Evolutionary conservation across 768 basidiomycete species (phyloP).

Genomic region (Lactarius tabidus): DNA sequence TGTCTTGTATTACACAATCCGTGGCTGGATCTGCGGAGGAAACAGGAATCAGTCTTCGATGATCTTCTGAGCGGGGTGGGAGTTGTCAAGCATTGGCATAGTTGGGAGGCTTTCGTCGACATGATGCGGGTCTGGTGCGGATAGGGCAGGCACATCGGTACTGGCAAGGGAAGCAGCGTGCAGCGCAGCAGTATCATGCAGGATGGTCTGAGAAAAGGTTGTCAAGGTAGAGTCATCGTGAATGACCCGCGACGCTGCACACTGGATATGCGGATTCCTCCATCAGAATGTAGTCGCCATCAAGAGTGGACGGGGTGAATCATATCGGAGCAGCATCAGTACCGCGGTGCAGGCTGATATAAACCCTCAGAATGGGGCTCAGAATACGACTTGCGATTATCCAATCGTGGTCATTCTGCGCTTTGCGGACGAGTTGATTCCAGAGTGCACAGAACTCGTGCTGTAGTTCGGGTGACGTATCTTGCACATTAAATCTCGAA

Average conservation of each 20-base stretch:
- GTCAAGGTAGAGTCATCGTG: no score
- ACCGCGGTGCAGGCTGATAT: background rate
- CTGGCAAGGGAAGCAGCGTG: no score
- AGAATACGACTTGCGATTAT: background rate
- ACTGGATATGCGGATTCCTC: background rate
- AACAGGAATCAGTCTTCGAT: no score
- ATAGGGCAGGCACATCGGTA: no score
- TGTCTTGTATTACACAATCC: no score
- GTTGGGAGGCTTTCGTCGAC: no score
- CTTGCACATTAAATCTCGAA: background rate
- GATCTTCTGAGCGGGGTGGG: no score
- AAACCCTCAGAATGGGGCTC: background rate
- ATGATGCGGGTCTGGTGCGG: no score
- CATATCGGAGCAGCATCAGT: background rate
- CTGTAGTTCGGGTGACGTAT: background rate
- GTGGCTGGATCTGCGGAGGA: no score
- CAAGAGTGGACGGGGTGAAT: background rate
- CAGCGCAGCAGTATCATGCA: no score
- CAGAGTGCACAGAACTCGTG: background rate
- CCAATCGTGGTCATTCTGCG: background rate
- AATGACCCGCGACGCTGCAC: background rate
- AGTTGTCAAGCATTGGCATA: no score
- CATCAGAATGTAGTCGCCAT: background rate
- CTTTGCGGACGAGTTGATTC: background rate
- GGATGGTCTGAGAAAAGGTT: no score